phyloP scores from a whole-genome alignment of 306 rosid genomes.

The Citrullus mucosospermus region DNA sequence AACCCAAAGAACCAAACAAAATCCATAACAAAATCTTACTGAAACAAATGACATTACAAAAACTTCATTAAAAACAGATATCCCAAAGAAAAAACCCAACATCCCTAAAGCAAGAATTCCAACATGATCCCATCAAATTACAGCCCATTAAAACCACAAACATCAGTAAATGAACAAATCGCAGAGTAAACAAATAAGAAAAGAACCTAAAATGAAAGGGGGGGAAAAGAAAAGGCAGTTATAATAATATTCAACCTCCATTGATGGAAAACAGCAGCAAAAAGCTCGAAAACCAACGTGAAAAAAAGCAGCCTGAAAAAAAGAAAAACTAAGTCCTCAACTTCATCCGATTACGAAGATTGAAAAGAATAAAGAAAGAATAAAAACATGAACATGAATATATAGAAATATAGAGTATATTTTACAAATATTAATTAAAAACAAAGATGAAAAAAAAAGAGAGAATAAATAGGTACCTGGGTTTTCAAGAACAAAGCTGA shows the following conservation, averaged over 20 bases:
- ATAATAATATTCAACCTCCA: background rate
- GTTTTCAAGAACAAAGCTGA: background rate
- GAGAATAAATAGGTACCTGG: background rate
- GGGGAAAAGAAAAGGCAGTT: background rate
- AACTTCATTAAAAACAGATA: background rate
- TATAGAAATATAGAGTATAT: background rate
- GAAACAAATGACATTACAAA: background rate
- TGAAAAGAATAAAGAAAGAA: background rate
- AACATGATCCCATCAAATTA: slow-evolving; percentile 6
- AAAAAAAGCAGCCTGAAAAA: background rate
- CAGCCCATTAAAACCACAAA: background rate
- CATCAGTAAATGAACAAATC: background rate
- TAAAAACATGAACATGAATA: background rate
- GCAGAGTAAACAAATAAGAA: background rate
- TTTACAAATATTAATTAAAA: background rate
- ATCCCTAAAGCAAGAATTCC: background rate
- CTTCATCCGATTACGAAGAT: slow-evolving; percentile 4
- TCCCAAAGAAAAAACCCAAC: background rate
- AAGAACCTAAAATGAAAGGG: background rate
- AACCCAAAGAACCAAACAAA: background rate
- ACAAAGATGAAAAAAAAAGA: background rate
- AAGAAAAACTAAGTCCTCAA: background rate
- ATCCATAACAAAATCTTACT: background rate
- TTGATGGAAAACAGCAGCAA: background rate
- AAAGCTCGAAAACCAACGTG: background rate